Evolutionary conservation across 1,139 yeast species (phyloP), one percentile per base, ranked within the genome.

Genomic region (Hyphopichia burtonii): DNA sequence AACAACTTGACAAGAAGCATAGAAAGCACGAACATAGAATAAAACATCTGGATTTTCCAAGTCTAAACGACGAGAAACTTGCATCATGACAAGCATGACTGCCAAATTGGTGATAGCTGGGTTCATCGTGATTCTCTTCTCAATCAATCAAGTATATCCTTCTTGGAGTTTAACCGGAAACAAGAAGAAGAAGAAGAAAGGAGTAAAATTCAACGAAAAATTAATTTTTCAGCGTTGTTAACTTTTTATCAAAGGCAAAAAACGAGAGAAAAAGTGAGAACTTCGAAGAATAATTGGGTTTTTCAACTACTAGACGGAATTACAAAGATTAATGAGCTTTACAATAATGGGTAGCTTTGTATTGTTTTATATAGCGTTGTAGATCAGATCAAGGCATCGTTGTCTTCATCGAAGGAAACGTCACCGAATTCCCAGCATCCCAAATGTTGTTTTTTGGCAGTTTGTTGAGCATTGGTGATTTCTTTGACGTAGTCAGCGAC

Each of bases 11-110:
- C 93, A 80, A 25, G 82, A 54, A 39, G 79, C 65, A 70, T 89
- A 94, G 40, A 80, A 81, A 36, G 73, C 74, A 66, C 99, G 84
- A 45, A 88, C 91, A 63, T 83, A 86, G 61, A 86, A 71, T 46
- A 91, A 74, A 45, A 82, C 78, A 51, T 71, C 68, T 41, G 95
- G 93, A 68, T 93, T 81, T 65, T 91, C 98, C 71, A 91, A 83
- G 66, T 93, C 95, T 51, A 93, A 76, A 63, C 80, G 82, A 70
- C 90, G 89, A 52, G 97, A 82, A 50, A 90, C 86, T 71, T 93
- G 98, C 97, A 91, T 93, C 90, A 90, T 87, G 76, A 84, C 85
- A 64, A 93, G 86, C 96, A 91, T 91, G 80, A 93, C 71, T 55
- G 77, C 88, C 58, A 93, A 72, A 72, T 93, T 91, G 54, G 90